phyloP scores from a whole-genome alignment of 257 asterid genomes.

The Lycium ferocissimum region DNA sequence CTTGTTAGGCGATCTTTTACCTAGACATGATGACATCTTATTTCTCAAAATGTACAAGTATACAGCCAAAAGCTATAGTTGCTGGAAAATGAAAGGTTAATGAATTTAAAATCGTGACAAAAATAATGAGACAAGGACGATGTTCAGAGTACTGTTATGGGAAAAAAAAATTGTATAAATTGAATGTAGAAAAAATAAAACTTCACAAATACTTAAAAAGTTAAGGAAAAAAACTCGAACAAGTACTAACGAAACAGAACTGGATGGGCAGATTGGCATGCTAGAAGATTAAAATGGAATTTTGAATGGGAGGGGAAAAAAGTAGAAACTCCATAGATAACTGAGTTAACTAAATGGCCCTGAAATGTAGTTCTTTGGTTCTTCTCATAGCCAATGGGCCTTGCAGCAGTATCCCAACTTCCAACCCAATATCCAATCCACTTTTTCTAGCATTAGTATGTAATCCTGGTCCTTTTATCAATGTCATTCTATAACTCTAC shows the following conservation, averaged over 20 bases:
- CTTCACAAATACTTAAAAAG: neutral
- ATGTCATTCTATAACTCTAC: too few relatives aligned
- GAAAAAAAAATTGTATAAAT: neutral
- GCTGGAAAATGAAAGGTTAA: neutral
- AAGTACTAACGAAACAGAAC: neutral
- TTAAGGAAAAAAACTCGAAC: neutral
- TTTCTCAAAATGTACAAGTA: neutral
- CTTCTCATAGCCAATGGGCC: too few relatives aligned
- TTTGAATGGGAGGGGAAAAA: neutral
- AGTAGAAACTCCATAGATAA: neutral
- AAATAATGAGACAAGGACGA: neutral
- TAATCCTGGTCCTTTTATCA: too few relatives aligned
- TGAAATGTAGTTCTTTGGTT: too few relatives aligned
- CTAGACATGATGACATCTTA: too few relatives aligned
- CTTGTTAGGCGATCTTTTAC: too few relatives aligned
- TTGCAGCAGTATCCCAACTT: too few relatives aligned
- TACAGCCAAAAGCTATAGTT: neutral
- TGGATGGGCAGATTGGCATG: neutral
- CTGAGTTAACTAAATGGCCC: neutral
- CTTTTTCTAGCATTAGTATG: too few relatives aligned
- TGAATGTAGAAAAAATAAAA: neutral
- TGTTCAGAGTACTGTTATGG: neutral
- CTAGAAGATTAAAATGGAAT: neutral
- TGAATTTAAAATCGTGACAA: neutral
- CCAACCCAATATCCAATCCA: too few relatives aligned